Percentiles rank a stretch among this genome's conserved stretches.
Conservation (phyloP, 805 yeast genomes). For the Clavispora vitiphila region DNA sequence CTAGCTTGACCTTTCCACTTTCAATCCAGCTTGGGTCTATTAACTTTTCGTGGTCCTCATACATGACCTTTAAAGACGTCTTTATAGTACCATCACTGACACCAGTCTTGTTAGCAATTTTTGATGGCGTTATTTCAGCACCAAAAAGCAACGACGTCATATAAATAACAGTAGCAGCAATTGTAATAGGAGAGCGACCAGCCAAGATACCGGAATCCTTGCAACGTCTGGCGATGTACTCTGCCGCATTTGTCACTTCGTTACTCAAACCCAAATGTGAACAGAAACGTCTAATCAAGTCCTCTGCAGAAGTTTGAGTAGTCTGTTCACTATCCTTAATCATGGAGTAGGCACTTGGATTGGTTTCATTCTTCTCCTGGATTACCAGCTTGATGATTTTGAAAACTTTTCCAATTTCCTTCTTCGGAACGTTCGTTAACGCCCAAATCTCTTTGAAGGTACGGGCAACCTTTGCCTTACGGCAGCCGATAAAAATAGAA, state of each 20-base stretch:
- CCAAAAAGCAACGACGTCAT: conserved; percentile 89
- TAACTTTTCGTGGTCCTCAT: conserved; percentile 59
- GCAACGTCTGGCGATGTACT: conserved; percentile 83
- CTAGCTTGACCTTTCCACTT: conserved; percentile 57
- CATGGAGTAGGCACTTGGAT: conserved; percentile 35
- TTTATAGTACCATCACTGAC: conserved; percentile 97
- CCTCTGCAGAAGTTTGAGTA: conserved; percentile 88
- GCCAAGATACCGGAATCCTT: conserved; percentile 91
- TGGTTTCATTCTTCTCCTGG: conserved; percentile 51
- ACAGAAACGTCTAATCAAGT: conserved; percentile 91
- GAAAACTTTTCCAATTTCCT: conserved; percentile 90
- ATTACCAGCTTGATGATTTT: conserved; percentile 66
- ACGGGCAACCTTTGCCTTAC: conserved; percentile 90
- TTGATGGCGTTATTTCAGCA: conserved; percentile 66
- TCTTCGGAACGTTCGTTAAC: conserved; percentile 85
- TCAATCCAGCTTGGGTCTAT: conserved; percentile 76
- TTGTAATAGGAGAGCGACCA: conserved; percentile 94
- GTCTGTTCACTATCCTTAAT: conserved; percentile 54
- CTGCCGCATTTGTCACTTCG: conserved; percentile 87
- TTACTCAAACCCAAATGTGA: conserved; percentile 86
- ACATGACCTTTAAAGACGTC: conserved; percentile 79
- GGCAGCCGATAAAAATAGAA: conserved; percentile 88
- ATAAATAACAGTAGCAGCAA: conserved; percentile 95
- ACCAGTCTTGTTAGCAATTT: conserved; percentile 88
- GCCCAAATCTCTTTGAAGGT: conserved; percentile 96